Percentiles rank a stretch among this genome's conserved stretches.
Evolutionary conservation across 2,329 filamentous ascomycete species (phyloP).

Genomic region (Xylariomycetidae sp.): DNA sequence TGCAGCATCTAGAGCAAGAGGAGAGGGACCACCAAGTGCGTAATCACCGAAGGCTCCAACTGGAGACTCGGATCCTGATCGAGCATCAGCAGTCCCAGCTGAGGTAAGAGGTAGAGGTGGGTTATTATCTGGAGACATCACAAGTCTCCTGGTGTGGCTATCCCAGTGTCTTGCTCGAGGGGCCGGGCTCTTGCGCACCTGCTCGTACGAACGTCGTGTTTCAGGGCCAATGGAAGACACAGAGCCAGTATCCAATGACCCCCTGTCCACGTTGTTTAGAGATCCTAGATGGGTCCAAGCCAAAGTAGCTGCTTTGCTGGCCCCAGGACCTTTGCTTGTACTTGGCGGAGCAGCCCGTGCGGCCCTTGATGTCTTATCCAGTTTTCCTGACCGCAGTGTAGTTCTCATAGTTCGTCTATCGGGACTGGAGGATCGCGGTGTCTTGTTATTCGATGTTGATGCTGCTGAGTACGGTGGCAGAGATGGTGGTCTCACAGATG

Average conservation of each 20-base stretch:
- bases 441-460: slow-evolving; percentile 28
- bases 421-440: slow-evolving; percentile 49
- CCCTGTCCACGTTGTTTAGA: slow-evolving; percentile 30
- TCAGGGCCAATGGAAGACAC: slow-evolving; percentile 22
- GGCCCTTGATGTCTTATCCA: slow-evolving; percentile 37
- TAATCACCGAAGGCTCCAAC: slow-evolving; percentile 37
- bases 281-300: slow-evolving; percentile 52
- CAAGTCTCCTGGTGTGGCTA: slow-evolving; percentile 48
- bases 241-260: slow-evolving; percentile 16
- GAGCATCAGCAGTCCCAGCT: slow-evolving; percentile 24
- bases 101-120: too few relatives aligned
- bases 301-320: slow-evolving; percentile 60
- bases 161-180: slow-evolving; percentile 45
- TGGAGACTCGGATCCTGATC: slow-evolving; percentile 22
- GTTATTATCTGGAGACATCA: slow-evolving; percentile 34
- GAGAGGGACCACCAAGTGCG: slow-evolving; percentile 33
- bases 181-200: slow-evolving; percentile 23
- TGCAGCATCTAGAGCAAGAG: slow-evolving; percentile 51
- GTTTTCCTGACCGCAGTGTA: slow-evolving; percentile 49
- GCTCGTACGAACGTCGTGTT: slow-evolving; percentile 21
- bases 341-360: slow-evolving; percentile 37
- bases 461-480: slow-evolving; percentile 30
- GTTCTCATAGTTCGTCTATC: slow-evolving; percentile 60
- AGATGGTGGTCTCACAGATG: slow-evolving; percentile 17
- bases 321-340: slow-evolving; percentile 44